These are phyloP conservation scores for Penicillium macrosclerotiorum DNA, from an alignment of 495 filamentous ascomycete genomes.

Conservation along the genomic window DNA sequence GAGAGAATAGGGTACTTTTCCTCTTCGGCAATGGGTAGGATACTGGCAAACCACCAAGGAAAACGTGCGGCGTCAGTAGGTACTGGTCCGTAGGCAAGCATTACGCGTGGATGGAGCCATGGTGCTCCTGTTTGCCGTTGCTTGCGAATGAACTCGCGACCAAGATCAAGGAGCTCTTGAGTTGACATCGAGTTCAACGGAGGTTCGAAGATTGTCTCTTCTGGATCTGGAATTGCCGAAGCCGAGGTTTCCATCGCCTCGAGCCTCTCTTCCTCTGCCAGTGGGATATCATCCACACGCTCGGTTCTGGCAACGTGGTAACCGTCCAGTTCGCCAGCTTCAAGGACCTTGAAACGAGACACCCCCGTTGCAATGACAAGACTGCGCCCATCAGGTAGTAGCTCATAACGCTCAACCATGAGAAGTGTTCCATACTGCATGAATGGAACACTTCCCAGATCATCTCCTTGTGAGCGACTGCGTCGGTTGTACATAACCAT, in stretches of 20 bases:
- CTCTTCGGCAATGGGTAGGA: constrained; percentile 70
- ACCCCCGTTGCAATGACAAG: constrained; percentile 73
- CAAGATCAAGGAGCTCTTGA: constrained; percentile 59
- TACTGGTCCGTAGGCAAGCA: constrained; percentile 72
- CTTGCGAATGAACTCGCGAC: constrained; percentile 62
- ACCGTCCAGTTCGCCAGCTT: constrained; percentile 65
- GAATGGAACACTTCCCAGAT: constrained; percentile 58
- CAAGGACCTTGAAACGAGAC: constrained; percentile 69
- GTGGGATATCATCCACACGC: constrained; percentile 73
- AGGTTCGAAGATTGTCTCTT: constrained; percentile 17
- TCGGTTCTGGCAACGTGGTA: constrained; percentile 74
- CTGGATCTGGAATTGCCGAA: constrained; percentile 11
- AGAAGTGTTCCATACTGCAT: constrained; percentile 76
- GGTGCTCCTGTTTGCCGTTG: constrained; percentile 64
- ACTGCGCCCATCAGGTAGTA: constrained; percentile 77
- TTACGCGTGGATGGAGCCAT: constrained; percentile 70
- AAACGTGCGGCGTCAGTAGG: constrained; percentile 74
- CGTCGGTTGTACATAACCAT: constrained; percentile 73
- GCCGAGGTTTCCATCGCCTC: constrained; percentile 61
- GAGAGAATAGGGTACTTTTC: constrained; percentile 75
- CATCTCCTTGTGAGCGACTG: constrained; percentile 49
- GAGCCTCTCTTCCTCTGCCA: constrained; percentile 73
- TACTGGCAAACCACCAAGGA: constrained; percentile 87
- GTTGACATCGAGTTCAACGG: constrained; percentile 66
- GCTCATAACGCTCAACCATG: constrained; percentile 66